Percentiles rank a stretch among this genome's conserved stretches.
Evolutionary conservation across 2,329 filamentous ascomycete genomes (phyloP).

Genomic region (Exophiala aquamarina): DNA sequence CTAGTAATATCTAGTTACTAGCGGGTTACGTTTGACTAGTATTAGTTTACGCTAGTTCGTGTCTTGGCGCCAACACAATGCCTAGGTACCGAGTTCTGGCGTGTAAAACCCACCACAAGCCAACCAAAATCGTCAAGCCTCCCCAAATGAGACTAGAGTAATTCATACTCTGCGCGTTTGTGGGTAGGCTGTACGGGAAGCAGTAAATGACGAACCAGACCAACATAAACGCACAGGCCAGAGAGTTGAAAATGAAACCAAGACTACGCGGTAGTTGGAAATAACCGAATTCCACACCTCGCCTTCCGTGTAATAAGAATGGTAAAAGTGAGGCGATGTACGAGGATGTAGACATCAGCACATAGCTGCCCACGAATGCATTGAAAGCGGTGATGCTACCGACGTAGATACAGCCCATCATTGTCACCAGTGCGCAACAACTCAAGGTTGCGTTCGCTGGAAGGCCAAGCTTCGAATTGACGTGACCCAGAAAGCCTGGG

Average conservation of each 20-base stretch:
- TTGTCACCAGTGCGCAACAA: conserved; percentile 50
- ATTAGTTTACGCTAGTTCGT: too few relatives aligned
- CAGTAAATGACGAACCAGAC: conserved; percentile 61
- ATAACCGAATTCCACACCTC: conserved; percentile 51
- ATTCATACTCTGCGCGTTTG: conserved; percentile 52
- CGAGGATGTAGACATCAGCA: conserved; percentile 42
- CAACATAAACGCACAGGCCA: conserved; percentile 54
- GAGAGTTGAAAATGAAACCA: conserved; percentile 52
- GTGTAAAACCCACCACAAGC: conserved; percentile 42
- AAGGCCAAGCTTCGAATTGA: conserved; percentile 49
- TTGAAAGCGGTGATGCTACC: conserved; percentile 47
- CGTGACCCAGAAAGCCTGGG: conserved; percentile 45
- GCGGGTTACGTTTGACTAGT: too few relatives aligned
- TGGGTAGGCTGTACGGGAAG: conserved; percentile 53
- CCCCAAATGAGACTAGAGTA: conserved; percentile 55
- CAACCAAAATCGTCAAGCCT: conserved; percentile 52
- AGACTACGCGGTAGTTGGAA: conserved; percentile 53
- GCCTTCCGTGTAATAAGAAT: conserved; percentile 52
- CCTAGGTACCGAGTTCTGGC: conserved; percentile 8
- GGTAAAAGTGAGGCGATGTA: conserved; percentile 55
- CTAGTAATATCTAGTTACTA: too few relatives aligned
- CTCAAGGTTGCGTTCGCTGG: conserved; percentile 58
- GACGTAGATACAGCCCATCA: conserved; percentile 52
- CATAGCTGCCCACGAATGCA: conserved; percentile 59
- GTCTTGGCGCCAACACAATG: conserved; percentile 15